A percentile compares a stretch with the other conserved stretches of the same genome.
Evolutionary conservation across 176 grass and related monocot genomes (phyloP).

Genomic region (Poa annua): DNA sequence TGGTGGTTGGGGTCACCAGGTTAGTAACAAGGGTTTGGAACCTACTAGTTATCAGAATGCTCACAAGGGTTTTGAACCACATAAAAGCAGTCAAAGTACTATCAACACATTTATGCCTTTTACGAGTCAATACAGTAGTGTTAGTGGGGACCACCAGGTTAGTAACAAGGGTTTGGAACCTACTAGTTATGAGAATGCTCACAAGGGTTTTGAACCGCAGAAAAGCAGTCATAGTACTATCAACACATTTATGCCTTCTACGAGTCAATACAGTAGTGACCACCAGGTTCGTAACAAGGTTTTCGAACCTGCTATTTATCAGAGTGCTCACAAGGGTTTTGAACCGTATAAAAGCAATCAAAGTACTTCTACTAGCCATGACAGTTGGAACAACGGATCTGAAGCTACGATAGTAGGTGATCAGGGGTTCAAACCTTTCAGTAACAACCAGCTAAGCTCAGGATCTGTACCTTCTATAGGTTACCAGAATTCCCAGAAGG

Average conservation of each 20-base stretch:
- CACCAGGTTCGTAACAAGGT: conserved; percentile 34
- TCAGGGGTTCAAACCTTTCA: conserved; percentile 40
- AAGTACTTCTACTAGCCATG: conserved; percentile 14
- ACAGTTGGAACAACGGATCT: conserved; percentile 28
- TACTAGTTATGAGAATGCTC: conserved; percentile 25
- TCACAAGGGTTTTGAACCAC: conserved; percentile 38
- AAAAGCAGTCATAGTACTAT: conserved; percentile 24
- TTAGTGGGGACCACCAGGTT: conserved; percentile 10
- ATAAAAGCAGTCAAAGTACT: conserved; percentile 2
- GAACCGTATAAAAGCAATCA: conserved; percentile 27
- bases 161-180: conserved; percentile 34
- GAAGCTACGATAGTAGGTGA: conserved; percentile 9
- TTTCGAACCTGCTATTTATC: conserved; percentile 26
- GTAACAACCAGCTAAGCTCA: conserved; percentile 26
- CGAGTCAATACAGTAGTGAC: neutral
- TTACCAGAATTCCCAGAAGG: conserved; percentile 37
- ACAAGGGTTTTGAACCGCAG: conserved; percentile 37
- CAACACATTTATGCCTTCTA: conserved; percentile 21
- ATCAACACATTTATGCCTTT: conserved; percentile 40
- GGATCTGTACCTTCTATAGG: conserved; percentile 39
- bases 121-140: conserved; percentile 18
- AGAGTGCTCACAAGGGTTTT: conserved; percentile 39
- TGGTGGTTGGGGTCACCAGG: conserved; percentile 27
- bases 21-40: conserved; percentile 30
- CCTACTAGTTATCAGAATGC: conserved; percentile 20